phyloP scores from a whole-genome alignment of 2,329 filamentous ascomycete species.

The Exserohilum turcica region DNA sequence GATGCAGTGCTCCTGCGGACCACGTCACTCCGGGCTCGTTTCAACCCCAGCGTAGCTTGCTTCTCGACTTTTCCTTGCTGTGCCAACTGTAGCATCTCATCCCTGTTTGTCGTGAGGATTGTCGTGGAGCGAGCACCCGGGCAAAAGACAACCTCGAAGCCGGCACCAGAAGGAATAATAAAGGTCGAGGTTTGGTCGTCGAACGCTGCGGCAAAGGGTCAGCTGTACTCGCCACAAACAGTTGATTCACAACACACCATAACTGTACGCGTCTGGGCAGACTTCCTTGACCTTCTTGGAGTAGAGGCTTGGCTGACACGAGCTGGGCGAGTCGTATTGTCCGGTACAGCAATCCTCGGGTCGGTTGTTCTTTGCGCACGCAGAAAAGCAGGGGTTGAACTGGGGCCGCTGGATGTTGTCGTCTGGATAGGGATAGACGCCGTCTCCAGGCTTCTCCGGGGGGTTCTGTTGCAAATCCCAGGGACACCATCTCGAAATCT shows the following conservation, averaged over 20 bases:
- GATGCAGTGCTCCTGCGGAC: constrained; percentile 26
- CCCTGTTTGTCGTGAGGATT: constrained; percentile 50
- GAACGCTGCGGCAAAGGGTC: constrained; percentile 50
- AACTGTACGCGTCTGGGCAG: constrained; percentile 86
- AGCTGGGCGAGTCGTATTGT: constrained; percentile 64
- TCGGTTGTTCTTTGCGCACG: constrained; percentile 71
- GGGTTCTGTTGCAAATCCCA: constrained; percentile 74
- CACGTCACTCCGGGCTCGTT: constrained; percentile 21
- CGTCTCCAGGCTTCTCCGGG: constrained; percentile 72
- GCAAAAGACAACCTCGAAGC: constrained; percentile 80
- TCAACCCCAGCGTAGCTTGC: constrained; percentile 28
- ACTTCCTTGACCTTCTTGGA: constrained; percentile 71
- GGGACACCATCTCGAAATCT: constrained; percentile 74
- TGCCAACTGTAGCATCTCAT: constrained; percentile 42
- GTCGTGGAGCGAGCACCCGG: constrained; percentile 62
- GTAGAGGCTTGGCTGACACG: constrained; percentile 71
- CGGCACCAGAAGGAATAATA: constrained; percentile 67
- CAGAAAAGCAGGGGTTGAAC: constrained; percentile 79
- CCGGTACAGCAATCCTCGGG: constrained; percentile 78
- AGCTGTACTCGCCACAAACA: background rate
- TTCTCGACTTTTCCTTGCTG: constrained; percentile 39
- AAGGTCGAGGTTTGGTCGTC: constrained; percentile 64
- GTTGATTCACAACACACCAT: constrained; percentile 56
- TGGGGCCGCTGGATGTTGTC: constrained; percentile 70
- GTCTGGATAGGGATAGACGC: constrained; percentile 81